phyloP scores from a whole-genome alignment of 257 asterid genomes.

The Solanum stenotomum region DNA sequence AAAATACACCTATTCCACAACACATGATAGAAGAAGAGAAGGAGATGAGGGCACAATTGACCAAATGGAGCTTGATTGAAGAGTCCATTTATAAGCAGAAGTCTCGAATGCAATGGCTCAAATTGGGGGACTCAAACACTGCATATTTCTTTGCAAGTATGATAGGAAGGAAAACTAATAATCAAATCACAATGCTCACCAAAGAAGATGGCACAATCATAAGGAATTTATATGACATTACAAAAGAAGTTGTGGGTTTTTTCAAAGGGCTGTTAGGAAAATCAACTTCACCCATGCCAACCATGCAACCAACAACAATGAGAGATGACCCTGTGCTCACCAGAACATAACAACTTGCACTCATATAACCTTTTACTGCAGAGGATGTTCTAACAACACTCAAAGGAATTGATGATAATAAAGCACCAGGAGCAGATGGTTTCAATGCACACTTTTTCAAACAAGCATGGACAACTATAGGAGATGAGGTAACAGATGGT shows the following conservation, averaged over 20 bases:
- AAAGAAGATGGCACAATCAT: no score
- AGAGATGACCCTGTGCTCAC: no score
- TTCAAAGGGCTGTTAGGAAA: no score
- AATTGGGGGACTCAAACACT: no score
- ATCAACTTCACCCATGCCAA: background rate
- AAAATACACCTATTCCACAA: background rate
- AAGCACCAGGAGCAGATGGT: background rate
- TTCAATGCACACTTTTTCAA: background rate
- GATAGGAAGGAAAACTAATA: no score
- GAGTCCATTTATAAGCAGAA: no score
- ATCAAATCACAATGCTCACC: no score
- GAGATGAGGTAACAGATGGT: background rate
- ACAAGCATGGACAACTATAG: no score
- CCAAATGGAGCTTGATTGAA: background rate
- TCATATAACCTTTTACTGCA: no score
- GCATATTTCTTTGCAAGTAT: no score
- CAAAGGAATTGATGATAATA: no score
- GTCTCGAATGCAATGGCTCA: no score
- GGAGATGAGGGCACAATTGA: background rate
- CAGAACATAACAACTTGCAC: background rate
- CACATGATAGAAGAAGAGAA: background rate
- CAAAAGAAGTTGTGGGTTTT: background rate
- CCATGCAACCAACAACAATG: background rate
- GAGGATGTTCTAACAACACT: background rate
- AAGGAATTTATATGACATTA: background rate